A percentile compares a stretch with the other conserved stretches of the same genome.
phyloP scores from a whole-genome alignment of 1,139 yeast genomes.

The Zygosaccharomyces pseudobailii region DNA sequence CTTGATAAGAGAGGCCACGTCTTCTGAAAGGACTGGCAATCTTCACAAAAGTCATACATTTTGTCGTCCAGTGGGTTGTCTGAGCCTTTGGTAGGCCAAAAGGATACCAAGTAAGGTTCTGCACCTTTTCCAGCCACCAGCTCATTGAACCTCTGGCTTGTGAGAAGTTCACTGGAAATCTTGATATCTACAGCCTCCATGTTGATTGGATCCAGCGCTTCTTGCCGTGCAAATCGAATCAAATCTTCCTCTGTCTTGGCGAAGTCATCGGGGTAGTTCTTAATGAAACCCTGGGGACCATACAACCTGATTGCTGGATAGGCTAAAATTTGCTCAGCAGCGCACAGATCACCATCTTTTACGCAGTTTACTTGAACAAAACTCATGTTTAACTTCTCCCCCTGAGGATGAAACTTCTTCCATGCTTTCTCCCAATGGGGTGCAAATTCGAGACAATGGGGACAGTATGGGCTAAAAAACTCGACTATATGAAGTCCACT shows the following conservation, averaged over 20 bases:
- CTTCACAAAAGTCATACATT: slow-evolving; percentile 43
- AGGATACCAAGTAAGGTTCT: slow-evolving; percentile 52
- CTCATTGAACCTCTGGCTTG: slow-evolving; percentile 42
- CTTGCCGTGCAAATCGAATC: slow-evolving; percentile 48
- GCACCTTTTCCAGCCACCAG: slow-evolving; percentile 43
- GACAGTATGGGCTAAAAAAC: slow-evolving; percentile 66
- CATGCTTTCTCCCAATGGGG: slow-evolving; percentile 63
- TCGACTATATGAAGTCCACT: slow-evolving; percentile 54
- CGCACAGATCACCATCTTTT: slow-evolving; percentile 67
- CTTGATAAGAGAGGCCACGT: slow-evolving; percentile 57
- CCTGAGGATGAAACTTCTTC: slow-evolving; percentile 40
- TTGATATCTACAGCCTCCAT: slow-evolving; percentile 28
- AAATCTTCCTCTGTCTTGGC: slow-evolving; percentile 47
- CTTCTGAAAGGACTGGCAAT: slow-evolving; percentile 48
- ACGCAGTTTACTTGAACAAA: slow-evolving; percentile 72
- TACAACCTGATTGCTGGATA: slow-evolving; percentile 62
- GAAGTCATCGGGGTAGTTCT: slow-evolving; percentile 43
- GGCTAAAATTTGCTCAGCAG: slow-evolving; percentile 48
- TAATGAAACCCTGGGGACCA: slow-evolving; percentile 44
- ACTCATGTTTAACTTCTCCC: slow-evolving; percentile 41
- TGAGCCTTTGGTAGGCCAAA: slow-evolving; percentile 53
- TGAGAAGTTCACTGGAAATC: slow-evolving; percentile 28
- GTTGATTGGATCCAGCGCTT: slow-evolving; percentile 44
- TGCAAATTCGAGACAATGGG: slow-evolving; percentile 61
- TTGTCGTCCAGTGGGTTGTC: slow-evolving; percentile 33